Percentiles rank a stretch among this genome's conserved stretches.
Evolutionary conservation across 2,329 filamentous ascomycete species (phyloP).

Genomic region (Podosphaera leucotricha): DNA sequence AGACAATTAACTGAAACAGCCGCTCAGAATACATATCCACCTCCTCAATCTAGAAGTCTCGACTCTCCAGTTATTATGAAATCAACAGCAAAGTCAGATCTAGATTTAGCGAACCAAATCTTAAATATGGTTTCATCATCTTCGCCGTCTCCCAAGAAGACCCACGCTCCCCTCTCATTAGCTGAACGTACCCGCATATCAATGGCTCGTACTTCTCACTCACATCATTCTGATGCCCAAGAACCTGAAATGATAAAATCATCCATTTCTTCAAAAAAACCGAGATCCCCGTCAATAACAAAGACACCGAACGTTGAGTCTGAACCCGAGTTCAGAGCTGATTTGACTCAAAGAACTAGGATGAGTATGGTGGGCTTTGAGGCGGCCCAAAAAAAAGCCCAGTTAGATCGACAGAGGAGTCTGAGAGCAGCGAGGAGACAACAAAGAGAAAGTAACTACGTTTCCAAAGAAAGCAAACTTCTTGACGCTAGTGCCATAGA

Average conservation of each 20-base stretch:
- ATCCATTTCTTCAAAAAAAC: slow-evolving; percentile 8
- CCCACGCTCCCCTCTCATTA: slow-evolving; percentile 35
- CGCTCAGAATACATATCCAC: no score
- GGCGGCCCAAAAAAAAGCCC: slow-evolving; percentile 34
- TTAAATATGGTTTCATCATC: slow-evolving; percentile 28
- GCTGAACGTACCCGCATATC: slow-evolving; percentile 62
- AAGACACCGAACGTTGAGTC: slow-evolving; percentile 1
- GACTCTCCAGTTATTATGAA: no score
- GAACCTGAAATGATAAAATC: slow-evolving; percentile 13
- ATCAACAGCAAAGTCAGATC: slow-evolving; percentile 5
- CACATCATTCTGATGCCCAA: slow-evolving; percentile 12
- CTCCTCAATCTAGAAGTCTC: no score
- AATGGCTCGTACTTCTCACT: slow-evolving; percentile 39
- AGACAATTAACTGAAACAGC: no score
- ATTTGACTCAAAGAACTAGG: slow-evolving; percentile 30
- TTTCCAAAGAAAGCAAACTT: slow-evolving; percentile 23
- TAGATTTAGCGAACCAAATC: slow-evolving; percentile 29
- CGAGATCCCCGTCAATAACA: slow-evolving; percentile 5
- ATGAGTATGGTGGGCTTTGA: slow-evolving; percentile 39
- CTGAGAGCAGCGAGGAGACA: slow-evolving; percentile 21
- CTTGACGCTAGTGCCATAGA: slow-evolving; percentile 12
- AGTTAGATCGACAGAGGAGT: slow-evolving; percentile 30
- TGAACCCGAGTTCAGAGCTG: slow-evolving; percentile 9
- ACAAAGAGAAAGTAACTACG: slow-evolving; percentile 21
- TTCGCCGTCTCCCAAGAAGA: slow-evolving; percentile 33